phyloP scores from a whole-genome alignment of 177 flowering plant species.

The Vitis hybrid region DNA sequence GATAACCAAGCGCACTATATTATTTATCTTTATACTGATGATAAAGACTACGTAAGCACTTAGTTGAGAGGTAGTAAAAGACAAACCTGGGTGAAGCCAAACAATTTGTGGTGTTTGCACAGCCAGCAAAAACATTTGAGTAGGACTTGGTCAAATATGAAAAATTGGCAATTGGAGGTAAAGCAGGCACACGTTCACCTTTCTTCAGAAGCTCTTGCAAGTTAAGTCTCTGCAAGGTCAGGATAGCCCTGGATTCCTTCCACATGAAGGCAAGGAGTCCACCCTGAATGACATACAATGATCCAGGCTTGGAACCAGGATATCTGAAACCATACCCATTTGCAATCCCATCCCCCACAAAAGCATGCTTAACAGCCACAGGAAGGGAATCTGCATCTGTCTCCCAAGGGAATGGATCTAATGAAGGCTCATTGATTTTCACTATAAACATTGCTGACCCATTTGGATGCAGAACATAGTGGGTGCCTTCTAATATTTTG shows the following conservation, averaged over 20 bases:
- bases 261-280: slow-evolving; percentile 83
- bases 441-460: slow-evolving; percentile 96
- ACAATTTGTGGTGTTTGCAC: slow-evolving; percentile 41
- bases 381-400: slow-evolving; percentile 48
- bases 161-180: slow-evolving; percentile 80
- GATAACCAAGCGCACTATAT: not conserved
- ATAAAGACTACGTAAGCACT: not conserved
- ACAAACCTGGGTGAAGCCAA: slow-evolving; percentile 58
- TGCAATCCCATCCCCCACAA: slow-evolving; percentile 87
- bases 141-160: slow-evolving; percentile 88
- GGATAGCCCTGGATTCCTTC: slow-evolving; percentile 76
- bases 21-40: not conserved
- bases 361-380: slow-evolving; percentile 52
- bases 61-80: not conserved
- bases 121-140: slow-evolving; percentile 83
- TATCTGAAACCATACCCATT: slow-evolving; percentile 95
- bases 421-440: slow-evolving; percentile 64
- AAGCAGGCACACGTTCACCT: slow-evolving; percentile 75
- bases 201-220: slow-evolving; percentile 72
- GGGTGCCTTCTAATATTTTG: slow-evolving; percentile 92
- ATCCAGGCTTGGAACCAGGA: slow-evolving; percentile 94
- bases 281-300: slow-evolving; percentile 65
- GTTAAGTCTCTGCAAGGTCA: slow-evolving; percentile 81
- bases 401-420: slow-evolving; percentile 71
- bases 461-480: slow-evolving; percentile 94